Base-by-base conservation (phyloP, 192 early-diverging fungal species). In the Backusella morwellensis region DNA sequence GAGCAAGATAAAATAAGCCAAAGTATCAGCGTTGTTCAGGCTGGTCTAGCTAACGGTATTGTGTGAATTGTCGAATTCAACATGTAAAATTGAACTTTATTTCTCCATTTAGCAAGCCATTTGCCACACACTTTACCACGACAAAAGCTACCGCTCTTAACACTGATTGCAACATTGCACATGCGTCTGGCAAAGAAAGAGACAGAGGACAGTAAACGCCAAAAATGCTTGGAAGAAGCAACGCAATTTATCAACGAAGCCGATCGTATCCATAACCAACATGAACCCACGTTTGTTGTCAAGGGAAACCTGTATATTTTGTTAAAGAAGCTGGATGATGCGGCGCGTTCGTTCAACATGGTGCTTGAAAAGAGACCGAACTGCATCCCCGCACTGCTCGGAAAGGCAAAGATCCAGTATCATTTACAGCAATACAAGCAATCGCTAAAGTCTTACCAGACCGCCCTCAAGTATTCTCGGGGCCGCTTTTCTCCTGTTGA, bases 361-460 rank as follows among this genome's bases (percentile, higher is more conserved):
- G 82, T 87, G 0, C 76, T 87, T 3, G 85, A 85, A 26, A 83
- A 86, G 50, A 81, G 85, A 54, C 81, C 82, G 9, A 77, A 84
- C 35, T 86, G 86, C 44, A 84, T 88, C 36, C 87, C 92, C 5
- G 95, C 91, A 59, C 73, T 92, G 29, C 81, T 88, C n/a, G 88
- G 88, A 14, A 87, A 82, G 77, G 94, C 91, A 7, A 85, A 92
- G 21, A 88, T 92, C 26, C 84, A 87, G 2, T 92, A 88, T 77
- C 73, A 83, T 35, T 78, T 79, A 21, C 88, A 92, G 67, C 82
- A 93, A 42, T 95, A 89, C 80, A 85, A 83, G 69, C 80, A 86
- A 21, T 93, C 95, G 19, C 85, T 98, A 75, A 83, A 80, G 19
- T 76, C 80, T 29, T 98, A 97, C 80, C 95, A 97, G 80, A 88